Evolutionary conservation across 805 yeast species (phyloP), one percentile per base, ranked within the genome.

Genomic region (Cyberlindnera maritima): DNA sequence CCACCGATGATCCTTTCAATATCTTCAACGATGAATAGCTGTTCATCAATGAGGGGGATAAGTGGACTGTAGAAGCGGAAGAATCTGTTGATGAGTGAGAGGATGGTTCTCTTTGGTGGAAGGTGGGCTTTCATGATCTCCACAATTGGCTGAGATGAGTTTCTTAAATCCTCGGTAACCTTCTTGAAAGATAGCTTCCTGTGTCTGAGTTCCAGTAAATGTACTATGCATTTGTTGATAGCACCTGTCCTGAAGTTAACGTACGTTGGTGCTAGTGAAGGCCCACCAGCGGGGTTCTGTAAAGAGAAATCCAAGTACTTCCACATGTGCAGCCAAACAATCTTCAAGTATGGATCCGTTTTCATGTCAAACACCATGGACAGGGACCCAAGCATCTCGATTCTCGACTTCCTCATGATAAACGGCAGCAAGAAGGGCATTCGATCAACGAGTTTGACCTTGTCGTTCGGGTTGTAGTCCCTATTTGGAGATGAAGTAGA

Each of bases 361-460:
- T 70, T 68, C 42, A 79, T 58, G 19, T 73, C 45, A 0, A 81
- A 60, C 2, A 74, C 50, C 74, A 80, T 73, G 0, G 81, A 60
- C 35, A 77, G 66, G 0, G 83, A 79, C 0, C 84, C 85, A 59
- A 69, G 73, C 53, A 71, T 70, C 50, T 69, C 67, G 20, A 73
- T 61, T 38, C 78, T 59, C 3, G 71, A 62, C 43, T 67, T 71
- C 15, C 67, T 67, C 15, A 68, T 49, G 38, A 70, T 61, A 43
- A 76, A 65, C 1, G 47, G 48, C 4, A 48, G 14, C n/a, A 41
- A 19, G 28, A 40, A 48, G 0, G 84, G 74, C 6, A 69, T 50
- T 48, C 67, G 67, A 1, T 75, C 76, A 47, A 66, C 71, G 25
- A 78, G 62, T 43, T 72, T 66, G 9, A 79, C 63, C 1, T 46